Evolutionary conservation across 768 basidiomycete genomes (phyloP), one percentile per base, ranked within the genome.

Genomic region (Heimioporus sp.): DNA sequence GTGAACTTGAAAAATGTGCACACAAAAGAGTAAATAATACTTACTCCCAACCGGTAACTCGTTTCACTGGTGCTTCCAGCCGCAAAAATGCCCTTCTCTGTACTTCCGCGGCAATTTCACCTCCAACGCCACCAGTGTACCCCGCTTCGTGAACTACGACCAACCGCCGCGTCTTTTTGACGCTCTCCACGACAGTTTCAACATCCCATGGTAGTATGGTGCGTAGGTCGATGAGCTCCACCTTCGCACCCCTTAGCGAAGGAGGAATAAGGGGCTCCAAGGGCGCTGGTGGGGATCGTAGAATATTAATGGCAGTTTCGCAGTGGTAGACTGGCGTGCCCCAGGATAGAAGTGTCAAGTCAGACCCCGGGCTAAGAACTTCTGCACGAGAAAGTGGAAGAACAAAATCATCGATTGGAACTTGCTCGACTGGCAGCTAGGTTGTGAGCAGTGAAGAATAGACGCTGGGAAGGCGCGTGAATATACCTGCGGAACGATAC

Each of bases 11-110:
- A 42, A 48, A 55, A 13, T 20, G 30, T 45, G 42, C 41, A 17
- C 20, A 4, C 13, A 44, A 48, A 48, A 42, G 16, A 15, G 40
- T 10, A 55, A 50, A 31, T 28, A 41, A 24, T 8, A 86, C 93
- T 80, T 62, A 95, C 93, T 97, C 94, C 95, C 95, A 98, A 28
- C 90, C 92, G 3, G 90, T 83, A 16, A 98, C 82, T 37, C 93
- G 75, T 62, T 80, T 87, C 20, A 98, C 87, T 0, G 94, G 94
- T 9, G 94, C 93, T 49, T 91, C 82, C 45, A 98, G 71, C 66
- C 86, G 87, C 62, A 97, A 74, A 73, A 97, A 97, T 58, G 90
- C 92, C 52, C 87, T 74, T 69, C 87, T 87, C 73, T 92, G 92
- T 5, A 98, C 75, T 70, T 95, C 91, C 0, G 91, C 90, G n/a